phyloP scores from a whole-genome alignment of 768 basidiomycete species.

The Sporobolomyces roseus region DNA sequence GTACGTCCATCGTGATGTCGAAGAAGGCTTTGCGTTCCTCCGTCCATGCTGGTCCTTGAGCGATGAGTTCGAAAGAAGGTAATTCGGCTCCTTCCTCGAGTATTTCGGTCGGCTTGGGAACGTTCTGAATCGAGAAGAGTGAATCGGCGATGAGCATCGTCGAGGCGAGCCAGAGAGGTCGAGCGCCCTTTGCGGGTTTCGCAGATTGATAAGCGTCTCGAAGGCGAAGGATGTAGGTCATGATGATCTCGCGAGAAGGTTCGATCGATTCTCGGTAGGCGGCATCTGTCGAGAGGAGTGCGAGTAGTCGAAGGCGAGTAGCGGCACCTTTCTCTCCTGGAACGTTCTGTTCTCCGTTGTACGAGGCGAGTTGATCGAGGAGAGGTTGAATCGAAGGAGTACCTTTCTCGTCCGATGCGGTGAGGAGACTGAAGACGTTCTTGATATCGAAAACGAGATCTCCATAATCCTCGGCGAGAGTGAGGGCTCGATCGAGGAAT shows the following conservation, averaged over 20 bases:
- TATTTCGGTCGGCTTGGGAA: conserved; percentile 61
- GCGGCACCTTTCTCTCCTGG: conserved; percentile 64
- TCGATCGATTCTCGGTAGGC: conserved; percentile 50
- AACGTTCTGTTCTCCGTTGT: conserved; percentile 51
- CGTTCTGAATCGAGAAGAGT: conserved; percentile 69
- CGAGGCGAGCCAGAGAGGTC: conserved; percentile 82
- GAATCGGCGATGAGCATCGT: conserved; percentile 81
- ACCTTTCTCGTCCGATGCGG: conserved; percentile 8
- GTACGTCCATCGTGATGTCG: conserved; percentile 69
- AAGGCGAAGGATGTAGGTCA: conserved; percentile 36
- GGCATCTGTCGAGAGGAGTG: conserved; percentile 73
- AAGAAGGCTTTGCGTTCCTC: conserved; percentile 67
- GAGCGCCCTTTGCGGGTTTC: conserved; percentile 47
- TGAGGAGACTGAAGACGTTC: conserved; percentile 49
- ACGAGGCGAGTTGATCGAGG: conserved; percentile 66
- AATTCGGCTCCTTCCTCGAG: conserved; percentile 65
- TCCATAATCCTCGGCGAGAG: conserved; percentile 78
- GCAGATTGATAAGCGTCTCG: conserved; percentile 18
- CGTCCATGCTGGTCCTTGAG: conserved; percentile 58
- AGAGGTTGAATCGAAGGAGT: conserved; percentile 64
- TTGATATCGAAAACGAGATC: conserved; percentile 85
- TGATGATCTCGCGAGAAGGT: conserved; percentile 35
- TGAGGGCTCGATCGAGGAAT: conserved; percentile 67
- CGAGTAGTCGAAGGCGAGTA: conserved; percentile 78
- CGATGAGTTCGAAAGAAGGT: conserved; percentile 50